Conservation (phyloP, 345 rosid genomes). For the Abelmoschus esculentus region DNA sequence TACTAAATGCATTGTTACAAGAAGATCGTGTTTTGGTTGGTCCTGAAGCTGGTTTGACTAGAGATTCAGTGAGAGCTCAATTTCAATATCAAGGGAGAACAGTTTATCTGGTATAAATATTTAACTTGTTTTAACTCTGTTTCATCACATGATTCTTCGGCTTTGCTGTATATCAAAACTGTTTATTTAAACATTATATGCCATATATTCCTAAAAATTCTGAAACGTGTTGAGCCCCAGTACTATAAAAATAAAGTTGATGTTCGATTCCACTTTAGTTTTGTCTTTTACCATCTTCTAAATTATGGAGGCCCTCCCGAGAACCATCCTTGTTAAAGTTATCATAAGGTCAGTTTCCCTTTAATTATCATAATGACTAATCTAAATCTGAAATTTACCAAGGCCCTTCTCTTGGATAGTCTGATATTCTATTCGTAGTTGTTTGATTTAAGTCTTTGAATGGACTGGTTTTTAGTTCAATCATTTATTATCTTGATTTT, state of each 20-base stretch:
- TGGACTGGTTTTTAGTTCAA: neutral
- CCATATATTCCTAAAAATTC: neutral
- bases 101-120: slow-evolving; percentile 56
- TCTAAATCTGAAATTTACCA: neutral
- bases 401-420: neutral
- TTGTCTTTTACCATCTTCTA: neutral
- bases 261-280: neutral
- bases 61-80: slow-evolving; percentile 87
- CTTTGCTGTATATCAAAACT: neutral
- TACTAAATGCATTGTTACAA: slow-evolving; percentile 75
- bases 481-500: slow-evolving; percentile 1
- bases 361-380: neutral
- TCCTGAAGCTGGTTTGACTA: slow-evolving; percentile 92
- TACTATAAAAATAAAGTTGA: neutral
- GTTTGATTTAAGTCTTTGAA: neutral
- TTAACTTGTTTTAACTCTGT: neutral
- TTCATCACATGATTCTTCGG: neutral
- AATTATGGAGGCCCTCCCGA: neutral
- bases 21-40: slow-evolving; percentile 96
- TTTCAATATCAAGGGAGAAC: slow-evolving; percentile 77
- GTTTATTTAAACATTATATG: neutral
- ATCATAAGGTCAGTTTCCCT: neutral
- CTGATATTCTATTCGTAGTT: neutral
- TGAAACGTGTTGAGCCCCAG: neutral
- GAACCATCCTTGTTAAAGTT: neutral